A percentile compares a stretch with the other conserved stretches of the same genome.
These are phyloP conservation scores for Trifolium fragiferum DNA, from an alignment of 306 rosid species.

Conservation along the genomic window DNA sequence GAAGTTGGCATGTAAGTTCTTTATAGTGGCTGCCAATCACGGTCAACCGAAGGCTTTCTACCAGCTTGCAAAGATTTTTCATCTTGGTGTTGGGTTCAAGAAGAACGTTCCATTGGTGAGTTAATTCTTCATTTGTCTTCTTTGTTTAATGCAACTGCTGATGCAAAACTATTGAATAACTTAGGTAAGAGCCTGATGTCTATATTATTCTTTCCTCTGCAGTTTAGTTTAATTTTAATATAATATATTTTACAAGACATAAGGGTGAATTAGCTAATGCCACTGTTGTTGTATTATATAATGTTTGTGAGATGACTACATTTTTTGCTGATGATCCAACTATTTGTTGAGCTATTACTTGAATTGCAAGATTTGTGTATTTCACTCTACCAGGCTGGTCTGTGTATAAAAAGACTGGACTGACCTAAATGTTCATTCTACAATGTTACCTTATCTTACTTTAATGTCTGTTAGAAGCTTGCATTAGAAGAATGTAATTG, in stretches of 20 bases:
- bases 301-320: not conserved
- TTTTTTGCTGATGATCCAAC: conserved; percentile 12
- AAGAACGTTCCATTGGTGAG: conserved; percentile 79
- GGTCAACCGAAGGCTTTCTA: conserved; percentile 99
- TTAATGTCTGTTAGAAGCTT: conserved; percentile 17
- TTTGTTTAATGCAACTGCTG: conserved; percentile 20
- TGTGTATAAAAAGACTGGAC: conserved; percentile 12
- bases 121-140: conserved; percentile 22
- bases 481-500: conserved; percentile 19
- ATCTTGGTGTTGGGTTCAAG: conserved; percentile 89
- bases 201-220: not conserved
- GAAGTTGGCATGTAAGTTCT: conserved; percentile 68
- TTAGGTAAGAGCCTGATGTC: not conserved
- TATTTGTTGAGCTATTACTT: not conserved
- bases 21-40: conserved; percentile 79
- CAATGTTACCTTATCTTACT: conserved; percentile 22
- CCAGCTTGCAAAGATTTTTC: conserved; percentile 99
- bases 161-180: not conserved
- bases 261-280: conserved; percentile 6
- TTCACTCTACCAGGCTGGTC: conserved; percentile 8
- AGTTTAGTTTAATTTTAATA: conserved; percentile 29
- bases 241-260: conserved; percentile 5
- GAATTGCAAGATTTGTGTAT: not conserved
- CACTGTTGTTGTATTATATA: not conserved
- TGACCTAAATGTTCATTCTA: conserved; percentile 29